Base-by-base conservation (phyloP, 148 eudicot genomes). In the Rheum nobile region DNA sequence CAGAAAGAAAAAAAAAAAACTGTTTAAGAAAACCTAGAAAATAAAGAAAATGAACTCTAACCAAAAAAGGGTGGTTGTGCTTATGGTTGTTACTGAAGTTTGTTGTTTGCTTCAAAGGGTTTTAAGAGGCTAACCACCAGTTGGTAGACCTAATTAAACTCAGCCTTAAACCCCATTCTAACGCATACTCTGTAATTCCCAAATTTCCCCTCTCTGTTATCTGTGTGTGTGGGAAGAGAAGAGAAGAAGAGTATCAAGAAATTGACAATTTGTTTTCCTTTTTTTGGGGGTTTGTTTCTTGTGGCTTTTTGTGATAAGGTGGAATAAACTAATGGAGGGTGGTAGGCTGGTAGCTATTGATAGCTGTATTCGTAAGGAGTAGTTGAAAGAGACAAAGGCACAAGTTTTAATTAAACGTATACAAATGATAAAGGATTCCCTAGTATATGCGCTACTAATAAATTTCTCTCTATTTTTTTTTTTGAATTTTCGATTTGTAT, bases 101-200 rank as follows among this genome's bases (percentile, higher is more conserved):
- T 67, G 71, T 34, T 67, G 73, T 38, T 71, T 41, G 50, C 73
- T 71, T 71, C 32, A 71, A 71, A 38, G 48, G 73, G 73, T 39
- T 38, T 38, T 39, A 71, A 71, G 73, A 71, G 4, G 50, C 50
- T 71, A 71, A 71, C 50, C 19, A 71, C 73, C 47, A 71, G 73
- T 71, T 71, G 73, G 73, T 71, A 67, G 71, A 67, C 71, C 71
- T 67, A 67, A n/a, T n/a, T n/a, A n/a, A 67, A 63, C 69, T 10
- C 34, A 9, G 37, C 37, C 69, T 32, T 63, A 63, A 63, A 26
- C 69, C 69, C 26, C 65, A 57, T 57, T 28, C 69, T 63, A 28
- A 63, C 6, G 69, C 35, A 28, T 26, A 26, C 69, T 31, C 69
- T 35, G 3, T 38, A 8, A 67, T 32, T 67, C 43, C 39, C 71